A percentile compares a stretch with the other conserved stretches of the same genome.
These are phyloP conservation scores for Aurinia saxatilis DNA, from an alignment of 345 rosid species.

Conservation along the genomic window DNA sequence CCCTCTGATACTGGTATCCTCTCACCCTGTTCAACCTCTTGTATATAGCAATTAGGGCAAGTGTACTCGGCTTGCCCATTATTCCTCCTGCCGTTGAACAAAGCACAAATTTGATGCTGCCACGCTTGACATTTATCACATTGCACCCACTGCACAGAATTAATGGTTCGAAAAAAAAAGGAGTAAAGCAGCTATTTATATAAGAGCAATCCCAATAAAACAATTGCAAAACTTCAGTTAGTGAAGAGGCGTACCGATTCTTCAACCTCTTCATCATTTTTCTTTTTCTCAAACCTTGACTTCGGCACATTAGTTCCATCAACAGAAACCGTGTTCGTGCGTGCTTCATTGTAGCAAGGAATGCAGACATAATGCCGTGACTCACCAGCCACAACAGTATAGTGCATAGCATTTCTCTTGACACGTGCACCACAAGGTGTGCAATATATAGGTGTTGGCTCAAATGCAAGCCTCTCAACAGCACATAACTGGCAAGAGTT, in stretches of 20 bases:
- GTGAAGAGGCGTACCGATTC: constrained; percentile 68
- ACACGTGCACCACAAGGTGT: constrained; percentile 93
- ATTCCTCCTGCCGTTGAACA: constrained; percentile 93
- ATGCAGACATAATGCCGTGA: constrained; percentile 89
- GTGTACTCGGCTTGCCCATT: constrained; percentile 99
- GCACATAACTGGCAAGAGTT: constrained; percentile 98
- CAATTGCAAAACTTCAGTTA: neutral
- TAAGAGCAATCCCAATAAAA: neutral
- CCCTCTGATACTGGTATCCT: constrained; percentile 83
- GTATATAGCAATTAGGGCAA: constrained; percentile 93
- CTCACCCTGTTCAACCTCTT: constrained; percentile 84
- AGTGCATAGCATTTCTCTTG: constrained; percentile 93
- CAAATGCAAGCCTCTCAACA: constrained; percentile 97
- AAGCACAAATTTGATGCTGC: constrained; percentile 99
- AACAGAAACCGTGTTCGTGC: constrained; percentile 60
- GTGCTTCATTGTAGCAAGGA: constrained; percentile 91
- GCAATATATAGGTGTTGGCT: constrained; percentile 97
- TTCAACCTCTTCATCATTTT: constrained; percentile 97
- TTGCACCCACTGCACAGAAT: constrained; percentile 90
- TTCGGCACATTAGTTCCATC: constrained; percentile 70
- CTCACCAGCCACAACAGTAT: constrained; percentile 84
- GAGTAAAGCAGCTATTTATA: constrained; percentile 1
- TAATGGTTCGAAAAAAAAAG: constrained; percentile 10
- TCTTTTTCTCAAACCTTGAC: constrained; percentile 91
- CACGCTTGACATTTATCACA: constrained; percentile 99